Percentiles rank a stretch among this genome's conserved stretches.
Conservation (phyloP, 805 yeast species). For the Wickerhamomyces silvicola region DNA sequence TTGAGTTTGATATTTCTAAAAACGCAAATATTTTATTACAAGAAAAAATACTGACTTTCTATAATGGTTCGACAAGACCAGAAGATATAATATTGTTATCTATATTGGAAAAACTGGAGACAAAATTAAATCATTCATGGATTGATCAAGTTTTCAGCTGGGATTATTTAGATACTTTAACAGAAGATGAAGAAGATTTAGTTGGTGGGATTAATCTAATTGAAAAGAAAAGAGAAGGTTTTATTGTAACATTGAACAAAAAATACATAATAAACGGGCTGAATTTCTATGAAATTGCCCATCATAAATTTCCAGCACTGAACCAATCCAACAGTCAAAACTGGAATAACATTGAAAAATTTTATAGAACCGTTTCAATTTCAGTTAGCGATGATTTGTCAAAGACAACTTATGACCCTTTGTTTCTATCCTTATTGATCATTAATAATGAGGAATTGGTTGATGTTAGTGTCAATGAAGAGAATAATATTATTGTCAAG, state of each 20-base stretch:
- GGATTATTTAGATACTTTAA: slow-evolving; percentile 46
- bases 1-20: slow-evolving; percentile 35
- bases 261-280: slow-evolving; percentile 44
- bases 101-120: slow-evolving; percentile 53
- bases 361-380: slow-evolving; percentile 20
- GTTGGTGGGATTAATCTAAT: slow-evolving; percentile 43
- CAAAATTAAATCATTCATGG: slow-evolving; percentile 52
- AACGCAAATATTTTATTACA: slow-evolving; percentile 44
- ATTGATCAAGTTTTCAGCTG: slow-evolving; percentile 53
- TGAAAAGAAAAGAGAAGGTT: slow-evolving; percentile 37
- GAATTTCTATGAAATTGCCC: slow-evolving; percentile 25
- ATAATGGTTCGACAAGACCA: slow-evolving; percentile 54
- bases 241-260: slow-evolving; percentile 47
- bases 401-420: slow-evolving; percentile 51
- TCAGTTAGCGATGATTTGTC: slow-evolving; percentile 18
- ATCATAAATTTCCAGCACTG: slow-evolving; percentile 24
- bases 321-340: slow-evolving; percentile 7
- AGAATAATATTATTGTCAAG: slow-evolving; percentile 20
- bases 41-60: slow-evolving; percentile 43
- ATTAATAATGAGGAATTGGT: slow-evolving; percentile 63
- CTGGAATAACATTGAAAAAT: slow-evolving; percentile 25
- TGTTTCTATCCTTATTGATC: slow-evolving; percentile 56
- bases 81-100: slow-evolving; percentile 58
- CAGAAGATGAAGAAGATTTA: slow-evolving; percentile 37
- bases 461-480: slow-evolving; percentile 25